Evolutionary conservation across 768 basidiomycete genomes (phyloP), one percentile per base, ranked within the genome.

Genomic region (Suillus discolor): DNA sequence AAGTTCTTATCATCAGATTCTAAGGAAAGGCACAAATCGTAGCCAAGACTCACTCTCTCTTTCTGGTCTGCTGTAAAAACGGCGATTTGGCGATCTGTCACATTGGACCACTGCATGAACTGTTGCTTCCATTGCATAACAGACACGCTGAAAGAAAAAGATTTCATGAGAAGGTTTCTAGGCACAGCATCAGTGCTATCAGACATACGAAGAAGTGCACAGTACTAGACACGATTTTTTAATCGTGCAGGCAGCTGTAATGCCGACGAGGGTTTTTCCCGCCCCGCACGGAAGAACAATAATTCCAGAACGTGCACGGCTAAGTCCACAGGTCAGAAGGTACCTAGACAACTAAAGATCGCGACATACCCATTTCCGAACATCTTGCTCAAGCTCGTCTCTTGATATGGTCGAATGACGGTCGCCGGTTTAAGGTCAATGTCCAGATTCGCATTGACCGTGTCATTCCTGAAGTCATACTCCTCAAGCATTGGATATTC

Each of bases 61-160:
- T 99, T 98, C 79, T 93, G 95, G 74, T 96, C 94, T 12, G 97
- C 94, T 1, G 97, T 99, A 73, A 99, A 99, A 16, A 98, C 92
- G 20, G 95, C 96, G 62, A 99, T 97, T 75, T 99, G 96, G 62
- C 89, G 85, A 78, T 99, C 96, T 2, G 95, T 94, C 69, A 99
- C 91, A 74, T 99, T 99, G 0, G 96, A 97, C 94, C 97, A 99
- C 71, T 93, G 93, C 84, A 98, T 89, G 80, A 99, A 99, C 74
- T 99, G 95, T 72, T 94, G 92, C 74, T 92, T 93, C 97, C 97
- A 99, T 82, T 99, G 97, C 89, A 97, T 96, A 63, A 98, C 97
- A 49, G 92, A 93, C 39, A 94, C 92, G 39, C 92, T 93, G 70
- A 3, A 45, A 61, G 69, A 67, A 12, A 47, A 45, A 6, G 57